A percentile compares a stretch with the other conserved stretches of the same genome.
Evolutionary conservation across 306 rosid species (phyloP).

Genomic region (Pachyrhizus erosus): DNA sequence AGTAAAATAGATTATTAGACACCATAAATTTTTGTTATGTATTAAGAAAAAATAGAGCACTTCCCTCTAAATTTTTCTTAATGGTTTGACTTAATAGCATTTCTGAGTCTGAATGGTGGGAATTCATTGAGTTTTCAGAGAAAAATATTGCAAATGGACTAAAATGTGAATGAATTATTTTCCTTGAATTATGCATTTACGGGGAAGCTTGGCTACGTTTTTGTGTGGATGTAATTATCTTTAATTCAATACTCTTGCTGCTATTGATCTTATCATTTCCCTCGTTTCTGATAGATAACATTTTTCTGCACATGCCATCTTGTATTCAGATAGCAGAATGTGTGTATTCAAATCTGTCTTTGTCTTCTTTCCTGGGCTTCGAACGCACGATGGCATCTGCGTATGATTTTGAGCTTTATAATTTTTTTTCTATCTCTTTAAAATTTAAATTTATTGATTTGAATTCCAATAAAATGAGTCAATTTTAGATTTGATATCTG

Average conservation of each 20-base stretch:
- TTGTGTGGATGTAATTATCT: background rate
- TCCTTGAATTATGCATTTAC: constrained; percentile 26
- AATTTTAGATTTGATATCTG: too few relatives aligned
- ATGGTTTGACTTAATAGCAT: background rate
- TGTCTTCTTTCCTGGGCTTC: background rate
- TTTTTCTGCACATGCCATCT: background rate
- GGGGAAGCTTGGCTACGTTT: too few relatives aligned
- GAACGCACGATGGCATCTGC: background rate
- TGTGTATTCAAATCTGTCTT: background rate
- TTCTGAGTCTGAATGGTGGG: constrained; percentile 14
- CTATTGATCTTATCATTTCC: too few relatives aligned
- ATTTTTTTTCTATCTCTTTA: too few relatives aligned
- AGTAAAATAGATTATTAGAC: background rate
- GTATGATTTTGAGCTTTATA: too few relatives aligned
- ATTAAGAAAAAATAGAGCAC: background rate
- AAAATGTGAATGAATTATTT: constrained; percentile 31
- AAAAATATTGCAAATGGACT: constrained; percentile 48
- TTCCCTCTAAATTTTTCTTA: background rate
- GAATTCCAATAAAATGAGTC: too few relatives aligned
- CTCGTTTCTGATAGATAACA: too few relatives aligned
- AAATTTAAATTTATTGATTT: too few relatives aligned
- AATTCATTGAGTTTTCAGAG: constrained; percentile 51
- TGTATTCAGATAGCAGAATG: background rate
- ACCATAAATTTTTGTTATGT: background rate
- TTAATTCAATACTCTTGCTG: too few relatives aligned